Conservation (phyloP, 805 yeast genomes). For the Metschnikowia vanudenii region DNA sequence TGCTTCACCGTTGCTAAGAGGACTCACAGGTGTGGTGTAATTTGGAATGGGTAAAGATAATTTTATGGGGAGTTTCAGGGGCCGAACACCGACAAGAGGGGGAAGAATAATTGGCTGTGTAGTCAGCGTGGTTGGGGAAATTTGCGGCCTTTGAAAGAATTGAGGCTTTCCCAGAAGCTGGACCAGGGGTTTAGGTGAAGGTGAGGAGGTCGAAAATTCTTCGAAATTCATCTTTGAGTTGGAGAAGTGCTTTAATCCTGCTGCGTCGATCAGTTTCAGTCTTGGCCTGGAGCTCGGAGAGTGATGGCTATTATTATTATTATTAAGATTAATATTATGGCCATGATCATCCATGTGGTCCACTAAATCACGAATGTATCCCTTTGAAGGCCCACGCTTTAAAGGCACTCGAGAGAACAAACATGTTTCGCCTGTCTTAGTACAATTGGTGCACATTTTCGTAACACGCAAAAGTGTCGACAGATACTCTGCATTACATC, state of each 20-base stretch:
- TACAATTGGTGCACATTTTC: slow-evolving; percentile 60
- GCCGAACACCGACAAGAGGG: slow-evolving; percentile 17
- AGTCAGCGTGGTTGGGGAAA: slow-evolving; percentile 9
- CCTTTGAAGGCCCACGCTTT: slow-evolving; percentile 79
- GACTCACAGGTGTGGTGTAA: slow-evolving; percentile 9
- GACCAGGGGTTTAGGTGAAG: slow-evolving; percentile 12
- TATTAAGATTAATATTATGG: background rate
- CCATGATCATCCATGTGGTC: slow-evolving; percentile 30
- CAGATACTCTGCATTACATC: slow-evolving; percentile 62
- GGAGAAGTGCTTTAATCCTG: slow-evolving; percentile 1
- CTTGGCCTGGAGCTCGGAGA: slow-evolving; percentile 11
- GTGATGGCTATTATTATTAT: slow-evolving; percentile 1
- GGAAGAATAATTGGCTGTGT: slow-evolving; percentile 21
- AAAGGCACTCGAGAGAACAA: slow-evolving; percentile 69
- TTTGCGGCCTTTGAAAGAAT: slow-evolving; percentile 13
- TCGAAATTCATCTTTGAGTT: slow-evolving; percentile 3
- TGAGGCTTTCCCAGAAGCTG: slow-evolving; percentile 12
- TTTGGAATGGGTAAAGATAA: slow-evolving; percentile 11
- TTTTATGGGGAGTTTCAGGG: slow-evolving; percentile 15
- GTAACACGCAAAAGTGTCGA: slow-evolving; percentile 45
- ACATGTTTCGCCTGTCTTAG: slow-evolving; percentile 58
- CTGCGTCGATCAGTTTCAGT: slow-evolving; percentile 18
- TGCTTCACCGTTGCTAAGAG: slow-evolving; percentile 2
- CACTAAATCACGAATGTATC: slow-evolving; percentile 50
- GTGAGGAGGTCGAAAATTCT: slow-evolving; percentile 3